Conservation (phyloP, 441 rosid species). For the Geranium incanum region DNA sequence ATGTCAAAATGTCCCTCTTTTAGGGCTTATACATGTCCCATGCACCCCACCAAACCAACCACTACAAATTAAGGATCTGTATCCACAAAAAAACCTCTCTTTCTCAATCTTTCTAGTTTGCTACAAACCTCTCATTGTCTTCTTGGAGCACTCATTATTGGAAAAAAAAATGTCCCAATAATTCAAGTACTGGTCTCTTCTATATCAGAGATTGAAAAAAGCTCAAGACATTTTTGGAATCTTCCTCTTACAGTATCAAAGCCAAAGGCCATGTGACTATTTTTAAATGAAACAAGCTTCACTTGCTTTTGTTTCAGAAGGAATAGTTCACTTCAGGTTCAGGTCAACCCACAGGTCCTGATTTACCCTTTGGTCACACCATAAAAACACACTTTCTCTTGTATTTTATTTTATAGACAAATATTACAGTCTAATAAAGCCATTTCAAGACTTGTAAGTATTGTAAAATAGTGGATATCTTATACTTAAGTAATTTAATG, state of each 20-base stretch:
- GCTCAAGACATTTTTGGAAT: neutral
- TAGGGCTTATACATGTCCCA: neutral
- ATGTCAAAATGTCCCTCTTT: neutral
- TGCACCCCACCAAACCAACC: neutral
- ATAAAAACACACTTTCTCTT: neutral
- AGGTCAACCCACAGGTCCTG: constrained; percentile 3
- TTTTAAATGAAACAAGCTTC: neutral
- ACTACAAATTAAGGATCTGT: neutral
- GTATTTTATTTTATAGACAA: neutral
- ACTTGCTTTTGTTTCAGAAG: neutral
- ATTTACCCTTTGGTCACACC: neutral
- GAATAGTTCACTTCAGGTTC: constrained; percentile 4
- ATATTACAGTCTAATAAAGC: neutral
- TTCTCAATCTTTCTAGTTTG: neutral
- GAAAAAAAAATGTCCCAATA: no score
- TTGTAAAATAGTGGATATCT: no score
- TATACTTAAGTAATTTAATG: no score
- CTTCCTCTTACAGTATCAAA: neutral
- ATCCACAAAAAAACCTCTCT: neutral
- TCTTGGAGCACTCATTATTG: no score
- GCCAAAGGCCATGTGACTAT: constrained; percentile 3
- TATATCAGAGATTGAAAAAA: no score
- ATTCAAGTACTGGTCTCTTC: no score
- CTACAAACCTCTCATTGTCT: no score
- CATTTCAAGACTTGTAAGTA: no score